A percentile compares a stretch with the other conserved stretches of the same genome.
Evolutionary conservation across 2,329 filamentous ascomycete species (phyloP).

Genomic region (Atkinsonella texensis): DNA sequence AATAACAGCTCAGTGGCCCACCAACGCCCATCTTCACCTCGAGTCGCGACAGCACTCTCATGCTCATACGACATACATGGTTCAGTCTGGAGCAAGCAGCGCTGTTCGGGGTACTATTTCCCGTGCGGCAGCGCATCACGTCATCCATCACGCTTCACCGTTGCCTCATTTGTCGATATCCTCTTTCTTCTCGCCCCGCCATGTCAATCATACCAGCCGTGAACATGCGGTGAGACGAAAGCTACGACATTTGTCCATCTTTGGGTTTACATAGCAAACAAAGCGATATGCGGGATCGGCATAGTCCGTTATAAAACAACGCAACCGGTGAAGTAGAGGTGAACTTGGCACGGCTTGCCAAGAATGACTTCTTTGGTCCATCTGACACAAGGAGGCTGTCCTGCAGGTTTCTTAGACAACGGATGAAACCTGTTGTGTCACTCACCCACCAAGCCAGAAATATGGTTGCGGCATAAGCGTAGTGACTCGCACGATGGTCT

Average conservation of each 20-base stretch:
- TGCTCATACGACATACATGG: too few species aligned
- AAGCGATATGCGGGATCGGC: constrained; percentile 17
- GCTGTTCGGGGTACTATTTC: too few species aligned
- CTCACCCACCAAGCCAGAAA: constrained; percentile 1
- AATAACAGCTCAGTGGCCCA: too few species aligned
- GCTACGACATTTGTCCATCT: constrained; percentile 7
- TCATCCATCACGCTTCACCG: too few species aligned
- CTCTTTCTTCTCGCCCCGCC: background rate
- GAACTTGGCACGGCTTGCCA: constrained; percentile 12
- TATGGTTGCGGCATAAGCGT: background rate
- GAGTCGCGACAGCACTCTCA: too few species aligned
- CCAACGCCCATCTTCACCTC: too few species aligned
- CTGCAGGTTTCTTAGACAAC: constrained; percentile 18
- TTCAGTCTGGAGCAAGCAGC: too few species aligned
- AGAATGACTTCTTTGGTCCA: constrained; percentile 14
- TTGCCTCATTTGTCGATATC: background rate
- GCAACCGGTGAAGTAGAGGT: constrained; percentile 12
- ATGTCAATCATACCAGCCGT: background rate
- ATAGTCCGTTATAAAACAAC: constrained; percentile 8
- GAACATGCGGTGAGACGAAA: background rate
- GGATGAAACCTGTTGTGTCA: constrained; percentile 6
- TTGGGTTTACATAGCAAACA: constrained; percentile 8
- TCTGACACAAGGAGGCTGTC: background rate
- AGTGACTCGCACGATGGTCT: background rate
- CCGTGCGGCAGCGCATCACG: too few species aligned